A percentile compares a stretch with the other conserved stretches of the same genome.
These are phyloP conservation scores for Volvox carteri DNA, from an alignment of 163 green algal species.

Conservation along the genomic window DNA sequence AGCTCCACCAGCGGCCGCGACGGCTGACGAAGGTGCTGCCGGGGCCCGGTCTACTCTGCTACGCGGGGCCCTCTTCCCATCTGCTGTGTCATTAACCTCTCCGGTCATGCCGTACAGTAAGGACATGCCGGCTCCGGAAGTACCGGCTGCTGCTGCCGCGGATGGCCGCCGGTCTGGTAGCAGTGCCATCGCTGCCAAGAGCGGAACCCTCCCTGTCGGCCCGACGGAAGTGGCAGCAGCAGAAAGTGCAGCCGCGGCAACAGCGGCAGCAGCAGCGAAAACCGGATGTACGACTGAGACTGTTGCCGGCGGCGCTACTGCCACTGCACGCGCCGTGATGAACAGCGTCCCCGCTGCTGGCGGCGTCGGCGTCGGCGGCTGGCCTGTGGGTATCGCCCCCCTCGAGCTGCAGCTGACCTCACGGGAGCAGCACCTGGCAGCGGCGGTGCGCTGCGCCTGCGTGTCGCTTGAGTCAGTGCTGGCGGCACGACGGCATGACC, in stretches of 20 bases:
- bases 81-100: too few species aligned
- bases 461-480: not conserved
- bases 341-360: too few species aligned
- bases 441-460: not conserved
- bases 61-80: not conserved
- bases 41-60: not conserved
- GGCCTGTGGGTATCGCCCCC: too few species aligned
- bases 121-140: not conserved
- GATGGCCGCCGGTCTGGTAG: too few species aligned
- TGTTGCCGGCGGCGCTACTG: not conserved
- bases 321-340: not conserved
- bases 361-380: too few species aligned
- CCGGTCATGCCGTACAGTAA: too few species aligned
- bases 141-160: not conserved
- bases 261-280: not conserved
- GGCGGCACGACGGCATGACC: slow-evolving; percentile 40
- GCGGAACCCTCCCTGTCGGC: not conserved
- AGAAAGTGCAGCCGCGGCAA: not conserved
- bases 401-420: slow-evolving; percentile 36
- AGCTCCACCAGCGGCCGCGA: not conserved
- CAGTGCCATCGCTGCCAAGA: not conserved
- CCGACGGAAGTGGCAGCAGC: not conserved
- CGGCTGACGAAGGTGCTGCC: not conserved
- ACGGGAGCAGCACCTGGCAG: not conserved
- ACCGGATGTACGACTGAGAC: not conserved